phyloP scores from a whole-genome alignment of 2,329 filamentous ascomycete genomes.

The Emergomyces pasteurianus region DNA sequence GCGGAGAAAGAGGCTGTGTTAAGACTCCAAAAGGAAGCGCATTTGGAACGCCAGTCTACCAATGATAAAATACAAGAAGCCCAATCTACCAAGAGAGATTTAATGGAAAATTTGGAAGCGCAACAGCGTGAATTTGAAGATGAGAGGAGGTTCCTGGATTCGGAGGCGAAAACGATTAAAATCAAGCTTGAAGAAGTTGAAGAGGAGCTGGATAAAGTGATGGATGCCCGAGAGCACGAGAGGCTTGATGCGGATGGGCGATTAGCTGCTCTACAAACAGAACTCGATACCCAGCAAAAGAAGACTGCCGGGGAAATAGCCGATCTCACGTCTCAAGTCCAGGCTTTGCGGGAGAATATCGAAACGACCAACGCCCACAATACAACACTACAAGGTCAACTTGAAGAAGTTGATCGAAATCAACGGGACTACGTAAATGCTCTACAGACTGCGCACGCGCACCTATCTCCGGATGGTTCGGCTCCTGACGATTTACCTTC shows the following conservation, averaged over 20 bases:
- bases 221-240: constrained; percentile 74
- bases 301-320: constrained; percentile 43
- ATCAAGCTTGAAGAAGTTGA: constrained; percentile 76
- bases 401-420: constrained; percentile 41
- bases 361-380: constrained; percentile 25
- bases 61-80: constrained; percentile 65
- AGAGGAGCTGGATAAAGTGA: constrained; percentile 76
- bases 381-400: constrained; percentile 40
- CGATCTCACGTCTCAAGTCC: constrained; percentile 46
- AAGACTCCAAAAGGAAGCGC: constrained; percentile 58
- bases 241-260: constrained; percentile 58
- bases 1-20: constrained; percentile 58
- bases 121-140: constrained; percentile 77
- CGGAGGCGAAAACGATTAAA: constrained; percentile 65
- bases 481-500: constrained; percentile 46
- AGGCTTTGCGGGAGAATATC: constrained; percentile 42
- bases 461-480: constrained; percentile 43
- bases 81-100: constrained; percentile 83
- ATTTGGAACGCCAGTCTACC: constrained; percentile 47
- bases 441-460: constrained; percentile 47
- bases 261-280: constrained; percentile 55
- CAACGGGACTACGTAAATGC: constrained; percentile 42
- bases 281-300: constrained; percentile 54
- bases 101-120: constrained; percentile 89
- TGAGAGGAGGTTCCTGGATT: constrained; percentile 71